Conservation (phyloP, 1,284 basidiomycete genomes). For the Fomitopsis pinicola region DNA sequence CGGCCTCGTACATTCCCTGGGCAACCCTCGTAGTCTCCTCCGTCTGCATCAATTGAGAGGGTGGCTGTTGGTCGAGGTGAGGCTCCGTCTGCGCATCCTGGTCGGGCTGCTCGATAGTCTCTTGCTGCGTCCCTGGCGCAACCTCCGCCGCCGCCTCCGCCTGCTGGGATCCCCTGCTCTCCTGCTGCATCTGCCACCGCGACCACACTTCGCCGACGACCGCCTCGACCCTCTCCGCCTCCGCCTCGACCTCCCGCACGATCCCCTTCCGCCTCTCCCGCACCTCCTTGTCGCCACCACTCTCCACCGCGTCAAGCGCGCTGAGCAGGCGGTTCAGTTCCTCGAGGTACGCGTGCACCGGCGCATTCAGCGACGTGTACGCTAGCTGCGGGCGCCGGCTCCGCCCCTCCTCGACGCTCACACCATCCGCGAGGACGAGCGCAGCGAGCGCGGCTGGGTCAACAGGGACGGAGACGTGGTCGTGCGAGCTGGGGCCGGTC, state of each 20-base stretch:
- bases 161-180: background rate
- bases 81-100: background rate
- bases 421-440: background rate
- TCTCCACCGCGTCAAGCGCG: slow-evolving; percentile 63
- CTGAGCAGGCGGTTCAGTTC: slow-evolving; percentile 58
- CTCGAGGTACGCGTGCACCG: slow-evolving; percentile 47
- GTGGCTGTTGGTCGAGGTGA: background rate
- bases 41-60: background rate
- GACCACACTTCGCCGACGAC: background rate
- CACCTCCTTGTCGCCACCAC: slow-evolving; percentile 53
- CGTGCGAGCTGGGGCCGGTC: background rate
- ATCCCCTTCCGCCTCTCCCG: slow-evolving; percentile 51
- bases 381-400: slow-evolving; percentile 3
- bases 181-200: background rate
- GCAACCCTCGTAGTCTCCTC: background rate
- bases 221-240: slow-evolving; percentile 5
- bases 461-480: slow-evolving; percentile 1
- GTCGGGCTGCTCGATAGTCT: background rate
- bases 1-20: background rate
- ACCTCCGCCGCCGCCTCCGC: background rate
- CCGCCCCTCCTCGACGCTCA: background rate
- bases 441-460: background rate
- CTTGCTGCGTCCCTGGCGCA: background rate
- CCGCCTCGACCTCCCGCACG: slow-evolving; percentile 59
- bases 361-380: slow-evolving; percentile 41